These are phyloP conservation scores for Cordyceps pruinosa DNA, from an alignment of 2,329 filamentous ascomycete genomes.

Conservation along the genomic window DNA sequence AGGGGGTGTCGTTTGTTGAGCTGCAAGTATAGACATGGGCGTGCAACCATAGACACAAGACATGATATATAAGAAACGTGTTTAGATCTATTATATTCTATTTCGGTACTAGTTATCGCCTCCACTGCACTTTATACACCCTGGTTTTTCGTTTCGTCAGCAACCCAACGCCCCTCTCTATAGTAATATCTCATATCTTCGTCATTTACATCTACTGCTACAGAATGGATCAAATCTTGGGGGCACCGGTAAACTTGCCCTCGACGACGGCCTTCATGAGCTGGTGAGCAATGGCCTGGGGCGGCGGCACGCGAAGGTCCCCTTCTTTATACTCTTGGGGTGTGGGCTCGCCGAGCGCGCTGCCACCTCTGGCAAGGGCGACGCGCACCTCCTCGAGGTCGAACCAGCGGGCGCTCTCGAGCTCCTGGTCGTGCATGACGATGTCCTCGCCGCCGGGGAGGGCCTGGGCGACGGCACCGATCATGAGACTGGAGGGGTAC, in stretches of 20 bases:
- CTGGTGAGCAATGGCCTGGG: conserved; percentile 88
- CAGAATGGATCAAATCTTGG: conserved; percentile 41
- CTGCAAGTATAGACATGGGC: neutral
- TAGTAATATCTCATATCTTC: neutral
- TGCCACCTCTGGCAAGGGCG: conserved; percentile 60
- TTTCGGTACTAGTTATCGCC: neutral
- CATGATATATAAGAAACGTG: neutral
- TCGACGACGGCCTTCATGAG: conserved; percentile 72
- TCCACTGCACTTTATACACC: neutral
- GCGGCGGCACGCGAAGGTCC: conserved; percentile 69
- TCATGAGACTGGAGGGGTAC: conserved; percentile 79
- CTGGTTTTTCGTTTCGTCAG: neutral
- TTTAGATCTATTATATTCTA: neutral
- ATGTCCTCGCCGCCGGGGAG: conserved; percentile 71
- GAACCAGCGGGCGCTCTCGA: conserved; percentile 89
- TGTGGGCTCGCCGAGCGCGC: conserved; percentile 57
- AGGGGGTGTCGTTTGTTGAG: conserved; percentile 26
- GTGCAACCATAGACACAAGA: no score
- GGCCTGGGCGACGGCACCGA: conserved; percentile 81
- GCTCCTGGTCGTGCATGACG: conserved; percentile 79
- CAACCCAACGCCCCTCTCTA: conserved; percentile 3
- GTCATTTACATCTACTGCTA: neutral
- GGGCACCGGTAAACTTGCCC: conserved; percentile 55
- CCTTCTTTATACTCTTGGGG: conserved; percentile 68
- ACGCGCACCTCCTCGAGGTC: conserved; percentile 70